Evolutionary conservation across 345 rosid genomes (phyloP), one percentile per base, ranked within the genome.

Genomic region (Luvunga scandens): DNA sequence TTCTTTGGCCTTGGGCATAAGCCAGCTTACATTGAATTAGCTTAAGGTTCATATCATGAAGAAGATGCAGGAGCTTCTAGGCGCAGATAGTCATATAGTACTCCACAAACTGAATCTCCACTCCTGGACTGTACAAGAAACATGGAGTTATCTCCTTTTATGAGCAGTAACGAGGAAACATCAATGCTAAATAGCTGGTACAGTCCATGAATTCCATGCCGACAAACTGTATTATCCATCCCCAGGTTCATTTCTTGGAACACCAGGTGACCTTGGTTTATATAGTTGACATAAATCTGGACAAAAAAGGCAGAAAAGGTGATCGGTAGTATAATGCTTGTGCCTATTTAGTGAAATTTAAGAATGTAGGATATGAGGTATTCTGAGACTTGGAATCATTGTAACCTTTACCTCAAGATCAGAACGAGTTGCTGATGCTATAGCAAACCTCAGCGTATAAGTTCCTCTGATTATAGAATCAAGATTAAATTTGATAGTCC

Each of bases 141-240:
- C 67, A 84, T 64, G 69, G 85, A 75, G 59, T 82, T 84, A 75
- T 83, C 85, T 80, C 87, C 84, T 63, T 78, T 59, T 21, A 57
- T 50, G 72, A 86, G 56, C 60, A 84, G 28, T 9, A 74, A 48
- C 2, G 85, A 80, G 33, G 82, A 56, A 39, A 86, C 77, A 25
- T 78, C 79, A 5, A 66, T 24, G 42, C 67, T 78, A 60, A 84
- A 82, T 25, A 78, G 69, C n/a, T 50, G 69, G 53, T 84, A 84
- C 28, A 84, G 73, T 59, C 85, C 87, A 31, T 78, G 83, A 42
- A 86, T 80, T 73, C 87, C 87, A 62, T 84, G 89, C 34, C 85
- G 71, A 73, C 80, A 77, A 34, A 82, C 79, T 66, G 84, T 69
- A 70, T 86, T 84, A 27, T 84, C 82, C 53, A 69, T 80, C 27